These are phyloP conservation scores for Didymella sp. DNA, from an alignment of 2,329 filamentous ascomycete genomes.

Conservation along the genomic window DNA sequence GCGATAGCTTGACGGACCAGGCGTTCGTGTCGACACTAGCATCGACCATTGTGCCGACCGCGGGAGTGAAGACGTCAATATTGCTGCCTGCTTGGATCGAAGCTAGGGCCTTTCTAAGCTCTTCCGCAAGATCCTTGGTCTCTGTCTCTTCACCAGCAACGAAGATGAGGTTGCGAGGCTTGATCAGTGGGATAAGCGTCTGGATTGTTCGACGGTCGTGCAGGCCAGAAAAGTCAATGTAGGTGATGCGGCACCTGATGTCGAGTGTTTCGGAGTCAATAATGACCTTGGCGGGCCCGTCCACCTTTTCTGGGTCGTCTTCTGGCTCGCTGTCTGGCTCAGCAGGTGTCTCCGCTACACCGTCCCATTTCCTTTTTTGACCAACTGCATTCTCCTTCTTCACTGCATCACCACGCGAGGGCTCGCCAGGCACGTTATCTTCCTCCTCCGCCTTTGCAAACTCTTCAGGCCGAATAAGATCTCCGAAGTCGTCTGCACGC, in stretches of 20 bases:
- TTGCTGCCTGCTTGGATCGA: slow-evolving; percentile 53
- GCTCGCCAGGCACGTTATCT: slow-evolving; percentile 74
- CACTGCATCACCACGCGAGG: slow-evolving; percentile 61
- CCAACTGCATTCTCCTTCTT: slow-evolving; percentile 65
- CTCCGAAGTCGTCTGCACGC: slow-evolving; percentile 89
- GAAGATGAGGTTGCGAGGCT: slow-evolving; percentile 93
- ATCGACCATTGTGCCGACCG: slow-evolving; percentile 75
- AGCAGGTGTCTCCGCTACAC: slow-evolving; percentile 56
- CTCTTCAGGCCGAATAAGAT: slow-evolving; percentile 91
- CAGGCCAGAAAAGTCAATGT: slow-evolving; percentile 88
- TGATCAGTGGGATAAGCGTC: slow-evolving; percentile 93
- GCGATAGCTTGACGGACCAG: slow-evolving; percentile 91
- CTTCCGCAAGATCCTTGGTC: slow-evolving; percentile 73
- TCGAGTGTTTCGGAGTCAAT: slow-evolving; percentile 68
- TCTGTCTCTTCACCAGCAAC: slow-evolving; percentile 81
- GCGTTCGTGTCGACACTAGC: slow-evolving; percentile 98
- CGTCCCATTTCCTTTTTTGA: slow-evolving; percentile 94
- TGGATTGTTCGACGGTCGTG: slow-evolving; percentile 93
- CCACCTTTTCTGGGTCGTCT: slow-evolving; percentile 60
- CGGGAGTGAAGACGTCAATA: slow-evolving; percentile 79
- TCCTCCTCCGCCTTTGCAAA: slow-evolving; percentile 92
- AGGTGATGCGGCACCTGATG: slow-evolving; percentile 78
- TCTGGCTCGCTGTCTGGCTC: slow-evolving; percentile 58
- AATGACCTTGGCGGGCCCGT: slow-evolving; percentile 78
- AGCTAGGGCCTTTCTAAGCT: slow-evolving; percentile 73